phyloP scores from a whole-genome alignment of 2,329 filamentous ascomycete genomes.

The Pezicula neosporulosa region DNA sequence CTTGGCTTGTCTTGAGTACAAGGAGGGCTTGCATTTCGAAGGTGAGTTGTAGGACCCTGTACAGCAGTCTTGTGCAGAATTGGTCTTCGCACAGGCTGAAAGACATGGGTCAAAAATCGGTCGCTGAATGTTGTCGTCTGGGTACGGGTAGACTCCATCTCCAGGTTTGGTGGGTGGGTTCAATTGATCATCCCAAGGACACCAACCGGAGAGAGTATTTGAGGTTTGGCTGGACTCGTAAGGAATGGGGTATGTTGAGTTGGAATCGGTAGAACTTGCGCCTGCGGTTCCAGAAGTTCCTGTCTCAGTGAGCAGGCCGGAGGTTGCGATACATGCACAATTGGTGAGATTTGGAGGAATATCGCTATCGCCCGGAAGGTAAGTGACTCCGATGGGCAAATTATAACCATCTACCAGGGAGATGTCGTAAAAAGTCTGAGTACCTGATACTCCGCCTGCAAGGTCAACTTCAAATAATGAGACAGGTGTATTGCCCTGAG shows the following conservation, averaged over 20 bases:
- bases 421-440: conserved; percentile 79
- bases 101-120: conserved; percentile 75
- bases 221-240: conserved; percentile 60
- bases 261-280: conserved; percentile 56
- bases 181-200: conserved; percentile 74
- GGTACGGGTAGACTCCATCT: conserved; percentile 78
- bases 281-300: conserved; percentile 48
- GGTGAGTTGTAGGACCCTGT: conserved; percentile 64
- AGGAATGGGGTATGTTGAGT: conserved; percentile 62
- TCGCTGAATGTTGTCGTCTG: conserved; percentile 68
- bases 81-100: conserved; percentile 70
- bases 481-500: conserved; percentile 67
- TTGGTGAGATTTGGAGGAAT: conserved; percentile 77
- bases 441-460: conserved; percentile 54
- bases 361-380: conserved; percentile 56
- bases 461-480: conserved; percentile 82
- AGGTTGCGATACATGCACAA: conserved; percentile 70
- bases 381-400: conserved; percentile 62
- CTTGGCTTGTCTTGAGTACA: conserved; percentile 70
- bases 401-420: conserved; percentile 86
- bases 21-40: conserved; percentile 59
- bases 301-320: conserved; percentile 54
- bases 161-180: conserved; percentile 65
- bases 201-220: conserved; percentile 62
- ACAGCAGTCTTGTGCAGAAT: conserved; percentile 69